phyloP scores from a whole-genome alignment of 257 asterid genomes.

The Fraxinus cuspidata region DNA sequence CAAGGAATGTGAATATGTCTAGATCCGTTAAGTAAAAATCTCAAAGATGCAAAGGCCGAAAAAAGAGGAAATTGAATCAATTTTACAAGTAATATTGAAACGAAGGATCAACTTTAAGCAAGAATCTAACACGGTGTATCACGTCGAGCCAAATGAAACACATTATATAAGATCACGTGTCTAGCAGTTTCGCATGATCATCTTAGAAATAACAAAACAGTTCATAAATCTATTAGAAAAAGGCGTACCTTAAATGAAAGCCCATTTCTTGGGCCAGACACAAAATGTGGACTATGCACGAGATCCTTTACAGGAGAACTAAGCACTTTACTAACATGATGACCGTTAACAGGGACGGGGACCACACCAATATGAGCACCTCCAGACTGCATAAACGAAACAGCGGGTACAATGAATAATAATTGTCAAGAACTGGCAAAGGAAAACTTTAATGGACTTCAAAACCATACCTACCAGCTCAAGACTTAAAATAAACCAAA shows the following conservation, averaged over 20 bases:
- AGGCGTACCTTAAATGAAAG: conserved; percentile 40
- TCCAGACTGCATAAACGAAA: conserved; percentile 35
- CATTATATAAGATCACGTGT: conserved; percentile 3
- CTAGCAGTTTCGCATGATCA: not conserved
- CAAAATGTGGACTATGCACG: conserved; percentile 46
- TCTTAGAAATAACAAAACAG: not conserved
- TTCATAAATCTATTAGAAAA: not conserved
- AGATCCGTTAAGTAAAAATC: conserved; percentile 9
- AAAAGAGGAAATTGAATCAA: not conserved
- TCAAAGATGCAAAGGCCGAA: not conserved
- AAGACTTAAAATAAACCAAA: not conserved
- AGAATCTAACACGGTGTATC: not conserved
- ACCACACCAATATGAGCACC: conserved; percentile 32
- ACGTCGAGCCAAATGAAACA: not conserved
- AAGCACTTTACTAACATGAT: conserved; percentile 31
- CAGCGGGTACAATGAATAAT: conserved; percentile 1
- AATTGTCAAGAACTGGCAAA: not conserved
- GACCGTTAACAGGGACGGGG: conserved; percentile 40
- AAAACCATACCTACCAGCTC: not conserved
- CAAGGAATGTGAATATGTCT: not conserved
- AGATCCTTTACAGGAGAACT: conserved; percentile 34
- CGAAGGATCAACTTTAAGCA: too few relatives aligned
- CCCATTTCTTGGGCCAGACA: conserved; percentile 46
- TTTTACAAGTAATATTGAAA: too few relatives aligned
- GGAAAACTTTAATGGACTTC: not conserved